Conservation (phyloP, 257 asterid species). For the Craterostigma plantagineum region DNA sequence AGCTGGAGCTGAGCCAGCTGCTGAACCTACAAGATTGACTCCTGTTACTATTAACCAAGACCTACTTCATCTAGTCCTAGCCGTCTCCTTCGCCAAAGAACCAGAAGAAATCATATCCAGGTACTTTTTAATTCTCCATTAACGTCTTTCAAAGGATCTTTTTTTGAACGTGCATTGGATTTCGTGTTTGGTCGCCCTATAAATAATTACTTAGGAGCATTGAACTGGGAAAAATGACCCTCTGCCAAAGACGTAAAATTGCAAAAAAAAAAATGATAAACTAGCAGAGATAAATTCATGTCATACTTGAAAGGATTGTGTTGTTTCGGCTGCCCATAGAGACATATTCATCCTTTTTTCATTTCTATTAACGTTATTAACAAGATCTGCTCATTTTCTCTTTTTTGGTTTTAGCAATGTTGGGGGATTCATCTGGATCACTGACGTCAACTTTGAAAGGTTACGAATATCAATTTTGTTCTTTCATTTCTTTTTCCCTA, state of each 20-base stretch:
- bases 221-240: too few relatives aligned
- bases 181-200: too few relatives aligned
- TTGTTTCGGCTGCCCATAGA: too few relatives aligned
- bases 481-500: conserved; percentile 1
- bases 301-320: too few relatives aligned
- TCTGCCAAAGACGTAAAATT: too few relatives aligned
- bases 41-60: conserved; percentile 56
- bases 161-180: background rate
- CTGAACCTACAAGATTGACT: conserved; percentile 69
- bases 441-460: conserved; percentile 74
- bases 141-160: background rate
- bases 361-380: background rate
- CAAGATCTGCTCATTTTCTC: conserved; percentile 7
- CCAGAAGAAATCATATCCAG: conserved; percentile 78
- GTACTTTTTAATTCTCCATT: conserved; percentile 13
- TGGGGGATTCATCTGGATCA: conserved; percentile 91
- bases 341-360: background rate
- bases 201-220: too few relatives aligned
- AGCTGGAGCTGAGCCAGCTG: conserved; percentile 82
- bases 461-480: conserved; percentile 11
- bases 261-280: too few relatives aligned
- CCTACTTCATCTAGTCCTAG: conserved; percentile 75
- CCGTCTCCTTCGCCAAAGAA: conserved; percentile 80
- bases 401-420: conserved; percentile 36
- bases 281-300: too few relatives aligned